A percentile compares a stretch with the other conserved stretches of the same genome.
Evolutionary conservation across 345 rosid genomes (phyloP).

Genomic region (rapeseed (Brassica napus)): DNA sequence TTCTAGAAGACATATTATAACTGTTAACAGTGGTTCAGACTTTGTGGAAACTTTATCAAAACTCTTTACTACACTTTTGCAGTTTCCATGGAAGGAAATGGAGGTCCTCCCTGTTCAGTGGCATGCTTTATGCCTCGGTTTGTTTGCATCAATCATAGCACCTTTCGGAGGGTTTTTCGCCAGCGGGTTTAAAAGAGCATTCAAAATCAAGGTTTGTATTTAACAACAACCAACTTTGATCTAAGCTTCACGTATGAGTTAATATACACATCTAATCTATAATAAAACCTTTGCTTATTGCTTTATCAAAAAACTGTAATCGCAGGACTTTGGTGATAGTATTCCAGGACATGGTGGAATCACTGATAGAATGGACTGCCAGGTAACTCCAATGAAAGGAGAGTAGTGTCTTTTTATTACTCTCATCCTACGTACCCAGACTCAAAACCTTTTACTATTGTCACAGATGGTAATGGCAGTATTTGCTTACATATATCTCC

Average conservation of each 20-base stretch:
- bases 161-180: slow-evolving; percentile 99
- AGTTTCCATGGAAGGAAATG: slow-evolving; percentile 93
- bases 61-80: slow-evolving; percentile 27
- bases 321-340: slow-evolving; percentile 97
- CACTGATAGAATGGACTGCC: slow-evolving; percentile 98
- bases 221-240: slow-evolving; percentile 8
- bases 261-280: neutral
- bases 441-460: too few species aligned
- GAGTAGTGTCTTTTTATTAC: too few species aligned
- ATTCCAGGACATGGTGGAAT: slow-evolving; percentile 99
- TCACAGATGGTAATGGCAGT: slow-evolving; percentile 99
- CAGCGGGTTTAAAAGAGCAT: slow-evolving; percentile 96
- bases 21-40: neutral
- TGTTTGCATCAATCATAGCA: slow-evolving; percentile 97
- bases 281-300: neutral
- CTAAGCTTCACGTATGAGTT: neutral
- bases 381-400: slow-evolving; percentile 48
- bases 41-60: slow-evolving; percentile 18
- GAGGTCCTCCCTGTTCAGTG: slow-evolving; percentile 84
- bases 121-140: slow-evolving; percentile 91
- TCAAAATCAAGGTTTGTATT: slow-evolving; percentile 74
- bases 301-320: slow-evolving; percentile 10
- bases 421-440: too few species aligned
- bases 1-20: neutral
- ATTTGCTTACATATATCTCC: slow-evolving; percentile 95